Conservation (phyloP, 768 basidiomycete genomes). For the Dendrothele bispora region DNA sequence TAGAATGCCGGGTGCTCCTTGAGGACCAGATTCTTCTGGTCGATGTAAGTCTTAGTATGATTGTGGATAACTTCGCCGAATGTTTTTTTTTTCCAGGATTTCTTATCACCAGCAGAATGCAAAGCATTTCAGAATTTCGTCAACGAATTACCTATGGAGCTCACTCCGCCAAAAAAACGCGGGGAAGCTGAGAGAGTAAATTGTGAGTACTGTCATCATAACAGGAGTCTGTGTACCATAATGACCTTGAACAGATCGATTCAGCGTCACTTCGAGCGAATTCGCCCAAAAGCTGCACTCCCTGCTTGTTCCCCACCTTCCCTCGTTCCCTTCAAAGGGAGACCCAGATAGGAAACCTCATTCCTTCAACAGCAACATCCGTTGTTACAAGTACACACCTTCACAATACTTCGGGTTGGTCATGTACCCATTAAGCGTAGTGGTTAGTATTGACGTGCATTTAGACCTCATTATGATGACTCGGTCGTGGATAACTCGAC, state of each 20-base stretch:
- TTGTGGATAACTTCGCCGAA: conserved; percentile 3
- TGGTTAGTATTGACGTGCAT: not conserved
- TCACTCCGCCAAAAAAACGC: conserved; percentile 69
- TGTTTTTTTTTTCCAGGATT: conserved; percentile 34
- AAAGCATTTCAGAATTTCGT: conserved; percentile 59
- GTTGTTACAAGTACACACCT: conserved; percentile 67
- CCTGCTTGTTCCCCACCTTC: conserved; percentile 56
- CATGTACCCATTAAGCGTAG: not conserved
- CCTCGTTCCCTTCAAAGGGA: conserved; percentile 43
- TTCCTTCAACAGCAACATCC: conserved; percentile 73
- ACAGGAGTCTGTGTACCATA: not conserved
- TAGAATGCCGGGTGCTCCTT: conserved; percentile 48
- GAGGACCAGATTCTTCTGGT: conserved; percentile 67
- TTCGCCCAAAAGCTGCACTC: conserved; percentile 58
- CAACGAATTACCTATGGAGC: conserved; percentile 56
- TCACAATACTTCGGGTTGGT: conserved; percentile 62
- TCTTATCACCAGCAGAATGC: conserved; percentile 63
- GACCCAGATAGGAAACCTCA: conserved; percentile 38
- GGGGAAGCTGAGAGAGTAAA: conserved; percentile 75
- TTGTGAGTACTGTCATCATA: conserved; percentile 38
- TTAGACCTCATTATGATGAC: conserved; percentile 71
- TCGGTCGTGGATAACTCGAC: conserved; percentile 58
- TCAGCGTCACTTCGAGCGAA: conserved; percentile 54
- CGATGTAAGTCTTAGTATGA: conserved; percentile 41
- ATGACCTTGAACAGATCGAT: conserved; percentile 46